Base-by-base conservation (phyloP, 768 basidiomycete species). In the Kwoniella sp. region DNA sequence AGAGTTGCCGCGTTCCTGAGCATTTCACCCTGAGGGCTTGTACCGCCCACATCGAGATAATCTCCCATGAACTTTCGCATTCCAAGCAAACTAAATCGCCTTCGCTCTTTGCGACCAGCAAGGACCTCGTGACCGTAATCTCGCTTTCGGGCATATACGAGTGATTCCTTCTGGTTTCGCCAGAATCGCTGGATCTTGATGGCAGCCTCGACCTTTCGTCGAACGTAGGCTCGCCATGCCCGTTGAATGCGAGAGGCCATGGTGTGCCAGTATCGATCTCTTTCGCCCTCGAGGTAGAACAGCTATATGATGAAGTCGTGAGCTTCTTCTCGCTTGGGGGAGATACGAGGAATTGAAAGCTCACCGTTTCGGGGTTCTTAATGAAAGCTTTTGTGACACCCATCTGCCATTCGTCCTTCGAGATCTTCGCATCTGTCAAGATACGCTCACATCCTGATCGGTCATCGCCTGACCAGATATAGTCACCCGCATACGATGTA, bases 401-500 rank as follows among this genome's bases (percentile, higher is more conserved):
- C 94, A 98, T 96, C 81, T 99, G 96, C 96, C 96, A 99, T 80
- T 99, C 95, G 56, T 98, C 95, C 73, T 87, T 89, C 5, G 91
- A 86, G 73, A 99, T 98, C 28, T 96, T 95, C 13, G 93, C 95
- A 75, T 98, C 96, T 68, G 87, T 90, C 57, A 99, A 83, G 66
- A 99, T 98, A 71, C 87, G 87, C 80, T 92, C 87, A 78, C 96
- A 99, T 15, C 92, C 96, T 3, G 92, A 90, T 79, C 89, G 89
- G 13, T 93, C 75, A 73, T 94, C 91, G 5, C 94, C 93, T 58
- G 87, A 84, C 96, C 96, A 99, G 37, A 87, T 99, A 79, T 99
- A 99, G 81, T 99, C 96, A 64, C 96, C 96, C 8, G 96, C 96
- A 73, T 98, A 99, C 1, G 94, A 97, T 0, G 96, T 96, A 45